These are phyloP conservation scores for Wickerhamomyces strasburgensis DNA, from an alignment of 805 yeast genomes.

Conservation along the genomic window DNA sequence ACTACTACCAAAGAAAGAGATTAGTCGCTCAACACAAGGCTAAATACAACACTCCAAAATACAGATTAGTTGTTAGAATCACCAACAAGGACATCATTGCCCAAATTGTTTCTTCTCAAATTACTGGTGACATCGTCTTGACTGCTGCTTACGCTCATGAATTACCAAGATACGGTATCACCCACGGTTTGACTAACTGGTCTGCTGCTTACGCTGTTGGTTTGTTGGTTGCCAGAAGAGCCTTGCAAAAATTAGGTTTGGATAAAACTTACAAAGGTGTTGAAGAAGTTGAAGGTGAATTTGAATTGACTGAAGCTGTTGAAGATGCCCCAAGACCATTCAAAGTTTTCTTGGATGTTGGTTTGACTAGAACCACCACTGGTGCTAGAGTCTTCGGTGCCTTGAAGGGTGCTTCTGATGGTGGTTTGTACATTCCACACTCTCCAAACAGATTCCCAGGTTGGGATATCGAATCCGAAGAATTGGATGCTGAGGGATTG, in stretches of 20 bases:
- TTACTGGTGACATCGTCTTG: conserved; percentile 93
- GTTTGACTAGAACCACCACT: conserved; percentile 99
- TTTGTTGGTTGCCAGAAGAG: conserved; percentile 98
- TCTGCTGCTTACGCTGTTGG: conserved; percentile 99
- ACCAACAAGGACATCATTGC: conserved; percentile 99
- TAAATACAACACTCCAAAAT: conserved; percentile 98
- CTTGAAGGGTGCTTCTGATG: conserved; percentile 99
- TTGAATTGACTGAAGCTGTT: conserved; percentile 95
- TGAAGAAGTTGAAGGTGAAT: conserved; percentile 99
- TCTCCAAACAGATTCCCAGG: conserved; percentile 99
- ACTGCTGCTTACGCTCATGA: conserved; percentile 99
- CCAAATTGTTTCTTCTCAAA: conserved; percentile 94
- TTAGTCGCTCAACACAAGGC: conserved; percentile 99
- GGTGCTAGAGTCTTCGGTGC: conserved; percentile 99
- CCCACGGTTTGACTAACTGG: conserved; percentile 99
- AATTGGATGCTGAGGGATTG: conserved; percentile 93
- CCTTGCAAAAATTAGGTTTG: conserved; percentile 93
- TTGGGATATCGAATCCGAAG: conserved; percentile 98
- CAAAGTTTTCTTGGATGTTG: conserved; percentile 98
- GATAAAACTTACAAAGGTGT: conserved; percentile 98
- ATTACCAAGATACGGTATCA: conserved; percentile 95
- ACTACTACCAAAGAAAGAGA: conserved; percentile 99
- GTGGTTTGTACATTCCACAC: conserved; percentile 99
- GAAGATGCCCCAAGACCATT: conserved; percentile 99
- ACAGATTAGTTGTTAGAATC: conserved; percentile 99